Percentiles rank a stretch among this genome's conserved stretches.
Conservation (phyloP, 495 filamentous ascomycete species). For the Podospora fimiseda region DNA sequence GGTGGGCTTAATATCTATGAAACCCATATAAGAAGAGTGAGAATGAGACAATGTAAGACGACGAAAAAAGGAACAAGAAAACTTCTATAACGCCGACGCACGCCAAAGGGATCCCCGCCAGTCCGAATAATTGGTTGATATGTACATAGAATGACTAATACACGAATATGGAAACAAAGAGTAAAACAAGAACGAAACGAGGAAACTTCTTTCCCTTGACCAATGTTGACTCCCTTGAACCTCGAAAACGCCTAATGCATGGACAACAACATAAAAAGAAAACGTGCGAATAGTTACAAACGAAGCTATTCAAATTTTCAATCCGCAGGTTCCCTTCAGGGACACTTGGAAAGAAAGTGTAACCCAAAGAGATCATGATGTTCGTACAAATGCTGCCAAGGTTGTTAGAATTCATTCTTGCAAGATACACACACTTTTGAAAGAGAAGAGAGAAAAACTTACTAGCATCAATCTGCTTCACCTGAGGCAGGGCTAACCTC, state of each 20-base stretch:
- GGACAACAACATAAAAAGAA: too few relatives aligned
- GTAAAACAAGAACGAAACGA: neutral
- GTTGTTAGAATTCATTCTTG: neutral
- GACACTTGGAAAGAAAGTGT: slow-evolving; percentile 4
- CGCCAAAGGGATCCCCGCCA: too few relatives aligned
- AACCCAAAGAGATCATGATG: slow-evolving; percentile 1
- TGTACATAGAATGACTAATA: too few relatives aligned
- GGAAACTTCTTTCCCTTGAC: neutral
- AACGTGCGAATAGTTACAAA: too few relatives aligned
- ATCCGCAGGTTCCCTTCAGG: slow-evolving; percentile 2
- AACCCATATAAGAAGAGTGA: neutral
- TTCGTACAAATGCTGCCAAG: slow-evolving; percentile 36
- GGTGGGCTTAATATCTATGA: too few relatives aligned
- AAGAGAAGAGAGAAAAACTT: slow-evolving; percentile 38
- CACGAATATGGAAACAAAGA: too few relatives aligned
- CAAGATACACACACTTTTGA: too few relatives aligned
- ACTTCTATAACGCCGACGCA: too few relatives aligned
- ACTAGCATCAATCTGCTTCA: slow-evolving; percentile 96
- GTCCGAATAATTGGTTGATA: too few relatives aligned
- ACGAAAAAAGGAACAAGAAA: neutral
- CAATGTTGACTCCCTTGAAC: too few relatives aligned
- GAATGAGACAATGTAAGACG: neutral
- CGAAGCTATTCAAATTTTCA: too few relatives aligned
- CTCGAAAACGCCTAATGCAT: too few relatives aligned
- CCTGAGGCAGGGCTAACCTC: slow-evolving; percentile 73